Evolutionary conservation across 116 monocot species (phyloP), one percentile per base, ranked within the genome.

Genomic region (Zostera marina): DNA sequence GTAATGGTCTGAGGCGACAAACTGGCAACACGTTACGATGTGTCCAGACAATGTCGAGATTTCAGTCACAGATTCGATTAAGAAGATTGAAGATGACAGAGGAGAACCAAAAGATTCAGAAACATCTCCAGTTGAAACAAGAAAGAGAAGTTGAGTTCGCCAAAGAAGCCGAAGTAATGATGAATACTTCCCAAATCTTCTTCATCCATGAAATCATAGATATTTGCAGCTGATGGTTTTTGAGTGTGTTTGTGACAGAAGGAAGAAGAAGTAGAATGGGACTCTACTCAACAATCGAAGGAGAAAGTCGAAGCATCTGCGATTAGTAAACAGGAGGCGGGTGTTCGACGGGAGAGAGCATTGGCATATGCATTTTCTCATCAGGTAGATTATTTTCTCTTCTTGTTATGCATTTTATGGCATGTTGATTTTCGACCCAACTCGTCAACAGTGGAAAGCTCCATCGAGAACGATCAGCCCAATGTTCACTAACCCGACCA

Each of bases 291-390:
- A 51, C 86, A 86, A 57, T 76, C 91, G 7, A 92, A 82, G 68
- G 86, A 85, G 64, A 77, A 92, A 60, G 66, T 86, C 15, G 91
- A 92, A 71, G 76, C 77, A 52, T 71, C 70, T 44, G 53, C 82
- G 16, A 22, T 69, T 48, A 75, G 68, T 70, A 92, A 78, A 77
- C 77, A 86, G 55, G 91, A 92, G 66, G 91, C 91, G 45, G 58
- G 86, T 17, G 64, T 82, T 44, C 69, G 91, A 82, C 72, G 91
- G 77, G 91, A 91, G 58, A 74, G 91, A 61, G 86, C 91, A 14
- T 10, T 91, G 22, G 91, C 91, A 12, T 91, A 91, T 67, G 86
- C 91, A 59, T 92, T 86, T 66, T 75, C 86, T 78, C 91, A 86
- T 65, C 91, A 91, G 86, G 91, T 91, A 71, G n/a, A 17, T 51